Evolutionary conservation across 208 protist species (phyloP).

Genomic region (Strigomonas galati): DNA sequence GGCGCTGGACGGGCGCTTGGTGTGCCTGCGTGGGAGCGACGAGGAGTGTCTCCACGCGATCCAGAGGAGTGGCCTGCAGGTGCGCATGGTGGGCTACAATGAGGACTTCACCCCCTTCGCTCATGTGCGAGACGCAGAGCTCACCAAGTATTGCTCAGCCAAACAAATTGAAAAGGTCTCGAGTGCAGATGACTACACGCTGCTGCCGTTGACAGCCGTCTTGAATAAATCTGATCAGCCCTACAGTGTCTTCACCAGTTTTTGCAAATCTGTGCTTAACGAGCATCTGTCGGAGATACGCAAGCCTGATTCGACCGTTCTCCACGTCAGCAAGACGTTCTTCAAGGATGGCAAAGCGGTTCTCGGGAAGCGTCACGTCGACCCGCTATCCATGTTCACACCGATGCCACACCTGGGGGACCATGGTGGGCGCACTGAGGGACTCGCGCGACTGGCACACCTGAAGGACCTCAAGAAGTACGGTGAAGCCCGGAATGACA

Average conservation of each 20-base stretch:
- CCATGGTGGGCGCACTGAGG: constrained; percentile 45
- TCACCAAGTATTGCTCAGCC: constrained; percentile 34
- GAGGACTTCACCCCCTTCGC: constrained; percentile 76
- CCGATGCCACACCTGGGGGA: constrained; percentile 27
- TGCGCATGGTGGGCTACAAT: constrained; percentile 63
- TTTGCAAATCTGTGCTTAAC: constrained; percentile 48
- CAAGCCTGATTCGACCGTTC: constrained; percentile 6
- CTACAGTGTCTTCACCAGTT: constrained; percentile 78
- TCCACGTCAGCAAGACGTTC: constrained; percentile 22
- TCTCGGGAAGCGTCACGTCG: constrained; percentile 18
- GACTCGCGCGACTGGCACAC: constrained; percentile 26
- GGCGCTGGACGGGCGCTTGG: constrained; percentile 41
- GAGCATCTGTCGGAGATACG: constrained; percentile 35
- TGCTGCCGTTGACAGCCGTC: constrained; percentile 47
- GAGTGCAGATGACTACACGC: constrained; percentile 45
- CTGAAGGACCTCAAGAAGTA: constrained; percentile 39
- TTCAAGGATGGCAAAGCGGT: constrained; percentile 19
- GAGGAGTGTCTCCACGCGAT: constrained; percentile 38
- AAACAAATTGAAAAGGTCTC: constrained; percentile 31
- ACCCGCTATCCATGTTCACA: constrained; percentile 21
- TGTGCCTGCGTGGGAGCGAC: constrained; percentile 63
- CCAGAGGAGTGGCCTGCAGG: constrained; percentile 32
- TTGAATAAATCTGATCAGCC: constrained; percentile 29
- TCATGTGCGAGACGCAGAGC: constrained; percentile 34
- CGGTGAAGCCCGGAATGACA: constrained; percentile 36